A percentile compares a stretch with the other conserved stretches of the same genome.
These are phyloP conservation scores for Cystofilobasidium bisporidii DNA, from an alignment of 768 basidiomycete genomes.

Conservation along the genomic window DNA sequence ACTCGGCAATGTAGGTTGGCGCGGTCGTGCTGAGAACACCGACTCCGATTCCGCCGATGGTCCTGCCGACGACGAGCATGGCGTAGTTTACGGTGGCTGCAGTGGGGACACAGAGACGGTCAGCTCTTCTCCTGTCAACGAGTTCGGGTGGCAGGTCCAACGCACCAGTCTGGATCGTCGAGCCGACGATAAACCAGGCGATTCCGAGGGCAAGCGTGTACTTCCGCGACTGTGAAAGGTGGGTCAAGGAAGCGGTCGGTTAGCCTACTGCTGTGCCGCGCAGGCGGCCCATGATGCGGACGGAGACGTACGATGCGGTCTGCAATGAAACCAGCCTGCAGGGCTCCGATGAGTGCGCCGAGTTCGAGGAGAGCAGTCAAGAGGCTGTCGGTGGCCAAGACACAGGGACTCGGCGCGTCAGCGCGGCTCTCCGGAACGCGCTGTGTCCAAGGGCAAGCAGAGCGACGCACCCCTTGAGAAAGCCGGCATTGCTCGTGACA, in stretches of 20 bases:
- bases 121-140: no score
- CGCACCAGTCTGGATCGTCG: conserved; percentile 4
- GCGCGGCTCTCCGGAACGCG: no score
- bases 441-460: no score
- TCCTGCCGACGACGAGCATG: conserved; percentile 4
- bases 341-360: conserved; percentile 1
- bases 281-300: no score
- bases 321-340: not conserved
- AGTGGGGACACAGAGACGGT: no score
- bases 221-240: no score
- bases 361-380: conserved; percentile 11
- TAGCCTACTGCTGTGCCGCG: no score
- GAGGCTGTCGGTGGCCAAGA: no score
- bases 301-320: no score
- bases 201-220: not conserved
- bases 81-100: not conserved
- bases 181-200: not conserved
- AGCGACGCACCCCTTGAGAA: conserved; percentile 9
- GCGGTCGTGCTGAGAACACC: not conserved
- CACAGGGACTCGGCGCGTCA: no score
- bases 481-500: not conserved
- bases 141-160: no score
- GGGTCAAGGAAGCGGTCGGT: no score
- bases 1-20: not conserved
- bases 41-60: conserved; percentile 5